Conservation (phyloP, 495 filamentous ascomycete genomes). For the Tuber borchii region DNA sequence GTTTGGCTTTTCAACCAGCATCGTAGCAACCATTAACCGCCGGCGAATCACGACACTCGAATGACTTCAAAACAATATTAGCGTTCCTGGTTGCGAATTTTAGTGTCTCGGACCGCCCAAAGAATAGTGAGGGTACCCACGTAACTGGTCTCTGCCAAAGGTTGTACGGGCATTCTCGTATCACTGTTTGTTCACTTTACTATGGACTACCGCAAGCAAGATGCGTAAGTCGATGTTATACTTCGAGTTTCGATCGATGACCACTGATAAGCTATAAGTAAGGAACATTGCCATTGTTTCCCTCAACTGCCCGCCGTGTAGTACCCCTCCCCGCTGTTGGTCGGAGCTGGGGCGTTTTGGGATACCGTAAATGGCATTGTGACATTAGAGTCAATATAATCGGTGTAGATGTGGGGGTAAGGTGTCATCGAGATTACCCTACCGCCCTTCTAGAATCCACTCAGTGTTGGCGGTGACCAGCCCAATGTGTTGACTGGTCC, state of each 20-base stretch:
- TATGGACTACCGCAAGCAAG: not conserved
- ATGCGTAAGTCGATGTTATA: not conserved
- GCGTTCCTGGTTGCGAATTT: no score
- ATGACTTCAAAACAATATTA: no score
- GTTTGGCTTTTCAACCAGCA: no score
- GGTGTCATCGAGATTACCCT: not conserved
- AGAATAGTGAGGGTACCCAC: not conserved
- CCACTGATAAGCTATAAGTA: not conserved
- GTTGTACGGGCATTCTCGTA: not conserved
- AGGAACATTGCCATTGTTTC: not conserved
- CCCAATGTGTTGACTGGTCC: no score
- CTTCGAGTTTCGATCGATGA: not conserved
- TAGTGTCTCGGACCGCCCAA: no score
- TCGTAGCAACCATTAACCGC: no score
- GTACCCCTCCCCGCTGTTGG: not conserved
- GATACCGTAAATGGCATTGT: not conserved
- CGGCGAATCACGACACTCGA: no score
- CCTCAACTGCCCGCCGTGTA: not conserved
- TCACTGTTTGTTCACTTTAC: not conserved
- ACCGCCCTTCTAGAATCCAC: no score
- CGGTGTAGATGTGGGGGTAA: not conserved
- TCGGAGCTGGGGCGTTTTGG: not conserved
- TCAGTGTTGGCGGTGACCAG: no score
- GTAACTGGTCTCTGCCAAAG: not conserved
- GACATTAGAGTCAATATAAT: not conserved